Conservation (phyloP, 257 asterid species). For the Apocynum venetum region DNA sequence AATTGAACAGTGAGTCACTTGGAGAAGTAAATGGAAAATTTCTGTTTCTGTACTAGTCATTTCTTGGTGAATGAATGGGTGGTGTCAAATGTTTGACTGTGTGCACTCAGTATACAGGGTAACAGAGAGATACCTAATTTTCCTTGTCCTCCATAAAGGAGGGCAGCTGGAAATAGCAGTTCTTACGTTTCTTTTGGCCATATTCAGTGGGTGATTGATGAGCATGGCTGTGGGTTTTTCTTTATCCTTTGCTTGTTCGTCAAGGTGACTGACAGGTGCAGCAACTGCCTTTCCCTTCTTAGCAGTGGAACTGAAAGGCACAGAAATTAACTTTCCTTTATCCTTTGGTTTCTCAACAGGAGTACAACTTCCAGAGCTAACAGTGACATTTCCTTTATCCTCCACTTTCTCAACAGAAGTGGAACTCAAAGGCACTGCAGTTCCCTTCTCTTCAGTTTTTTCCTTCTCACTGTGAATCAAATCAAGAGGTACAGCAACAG, state of each 20-base stretch:
- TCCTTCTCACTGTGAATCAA: conserved; percentile 13
- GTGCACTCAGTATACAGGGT: conserved; percentile 7
- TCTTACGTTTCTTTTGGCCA: conserved; percentile 30
- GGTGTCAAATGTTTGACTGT: neutral
- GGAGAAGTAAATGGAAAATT: neutral
- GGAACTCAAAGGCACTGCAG: conserved; percentile 18
- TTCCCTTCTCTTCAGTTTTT: conserved; percentile 7
- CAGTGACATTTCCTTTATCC: conserved; percentile 39
- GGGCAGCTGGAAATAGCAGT: conserved; percentile 55
- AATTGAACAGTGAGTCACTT: neutral
- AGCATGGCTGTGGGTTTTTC: conserved; percentile 26
- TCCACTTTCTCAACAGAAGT: conserved; percentile 29
- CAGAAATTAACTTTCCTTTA: conserved; percentile 24
- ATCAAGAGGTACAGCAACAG: neutral
- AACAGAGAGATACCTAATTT: conserved; percentile 28
- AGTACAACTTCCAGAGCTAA: conserved; percentile 19
- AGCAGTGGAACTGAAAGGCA: conserved; percentile 25
- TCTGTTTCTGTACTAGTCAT: neutral
- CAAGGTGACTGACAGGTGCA: conserved; percentile 16
- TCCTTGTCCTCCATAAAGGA: conserved; percentile 34
- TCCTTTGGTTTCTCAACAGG: conserved; percentile 25
- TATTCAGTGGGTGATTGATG: neutral
- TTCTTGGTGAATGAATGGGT: neutral
- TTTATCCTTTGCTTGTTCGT: conserved; percentile 25
- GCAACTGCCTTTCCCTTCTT: conserved; percentile 33